A percentile compares a stretch with the other conserved stretches of the same genome.
phyloP scores from a whole-genome alignment of 2,329 filamentous ascomycete genomes.

The Aspergillus awamori region DNA sequence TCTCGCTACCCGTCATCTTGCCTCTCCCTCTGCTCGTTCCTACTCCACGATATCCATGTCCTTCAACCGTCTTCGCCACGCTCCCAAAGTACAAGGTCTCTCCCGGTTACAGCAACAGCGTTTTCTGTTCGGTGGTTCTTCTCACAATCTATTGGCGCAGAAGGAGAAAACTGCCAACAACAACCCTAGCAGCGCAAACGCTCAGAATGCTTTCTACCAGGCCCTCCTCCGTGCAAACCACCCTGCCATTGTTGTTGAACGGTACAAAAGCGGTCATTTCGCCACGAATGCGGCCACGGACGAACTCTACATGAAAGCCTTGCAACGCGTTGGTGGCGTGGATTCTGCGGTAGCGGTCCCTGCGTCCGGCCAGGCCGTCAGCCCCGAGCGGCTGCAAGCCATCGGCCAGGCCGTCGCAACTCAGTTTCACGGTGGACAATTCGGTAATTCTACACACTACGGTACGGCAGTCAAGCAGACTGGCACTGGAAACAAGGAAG shows the following conservation, averaged over 20 bases:
- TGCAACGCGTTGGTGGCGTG: conserved; percentile 61
- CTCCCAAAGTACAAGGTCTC: conserved; percentile 28
- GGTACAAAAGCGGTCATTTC: conserved; percentile 84
- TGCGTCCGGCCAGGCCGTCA: conserved; percentile 46
- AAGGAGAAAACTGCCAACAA: conserved; percentile 91
- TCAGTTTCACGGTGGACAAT: conserved; percentile 66
- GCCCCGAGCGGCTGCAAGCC: conserved; percentile 69
- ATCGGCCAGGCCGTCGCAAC: conserved; percentile 82
- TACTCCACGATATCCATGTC: conserved; percentile 39
- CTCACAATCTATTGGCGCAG: conserved; percentile 70
- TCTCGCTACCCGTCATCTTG: conserved; percentile 19
- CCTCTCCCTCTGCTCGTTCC: conserved; percentile 28
- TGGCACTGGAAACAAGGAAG: conserved; percentile 73
- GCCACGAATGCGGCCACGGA: conserved; percentile 79
- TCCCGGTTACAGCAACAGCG: conserved; percentile 40
- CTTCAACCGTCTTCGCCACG: conserved; percentile 28
- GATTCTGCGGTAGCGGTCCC: conserved; percentile 29
- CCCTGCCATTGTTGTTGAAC: conserved; percentile 87
- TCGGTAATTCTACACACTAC: conserved; percentile 40
- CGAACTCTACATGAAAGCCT: conserved; percentile 74
- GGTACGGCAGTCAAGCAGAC: conserved; percentile 48
- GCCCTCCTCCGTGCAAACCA: conserved; percentile 88
- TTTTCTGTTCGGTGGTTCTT: conserved; percentile 44
- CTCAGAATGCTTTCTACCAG: conserved; percentile 93
- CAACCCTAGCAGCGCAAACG: conserved; percentile 81